Percentiles rank a stretch among this genome's conserved stretches.
Conservation (phyloP, 192 early-diverging fungal species). For the Coemansia sp. region DNA sequence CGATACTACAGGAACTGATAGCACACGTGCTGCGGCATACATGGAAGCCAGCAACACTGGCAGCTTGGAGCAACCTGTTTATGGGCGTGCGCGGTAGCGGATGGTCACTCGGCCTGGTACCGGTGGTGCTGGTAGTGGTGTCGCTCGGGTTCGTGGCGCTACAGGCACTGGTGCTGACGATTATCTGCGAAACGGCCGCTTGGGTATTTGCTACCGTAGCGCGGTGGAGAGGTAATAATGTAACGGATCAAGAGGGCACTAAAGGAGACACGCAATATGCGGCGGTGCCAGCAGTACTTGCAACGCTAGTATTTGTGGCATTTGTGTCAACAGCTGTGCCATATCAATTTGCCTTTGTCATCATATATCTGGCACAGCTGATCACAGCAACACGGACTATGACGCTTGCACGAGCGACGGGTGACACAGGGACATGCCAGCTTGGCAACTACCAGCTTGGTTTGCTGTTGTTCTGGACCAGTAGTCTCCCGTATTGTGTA, state of each 20-base stretch:
- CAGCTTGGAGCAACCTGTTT: conserved; percentile 44
- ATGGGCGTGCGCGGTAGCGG: conserved; percentile 47
- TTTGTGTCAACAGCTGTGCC: conserved; percentile 65
- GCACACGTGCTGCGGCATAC: conserved; percentile 8
- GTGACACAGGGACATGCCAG: conserved; percentile 6
- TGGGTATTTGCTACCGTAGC: conserved; percentile 9
- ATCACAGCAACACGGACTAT: conserved; percentile 40
- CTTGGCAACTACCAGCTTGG: conserved; percentile 68
- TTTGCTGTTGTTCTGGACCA: conserved; percentile 67
- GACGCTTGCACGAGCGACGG: neutral
- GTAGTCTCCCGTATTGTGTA: conserved; percentile 69
- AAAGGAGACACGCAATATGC: neutral
- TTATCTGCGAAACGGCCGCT: conserved; percentile 4
- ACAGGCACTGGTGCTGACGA: conserved; percentile 28
- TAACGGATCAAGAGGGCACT: neutral
- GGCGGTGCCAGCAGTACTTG: conserved; percentile 22
- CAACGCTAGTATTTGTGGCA: conserved; percentile 48
- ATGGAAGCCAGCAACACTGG: conserved; percentile 27
- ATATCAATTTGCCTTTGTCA: conserved; percentile 75
- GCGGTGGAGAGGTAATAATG: neutral
- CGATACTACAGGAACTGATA: conserved; percentile 29
- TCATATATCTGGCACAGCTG: conserved; percentile 61
- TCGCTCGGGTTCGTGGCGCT: conserved; percentile 40
- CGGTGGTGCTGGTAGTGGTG: conserved; percentile 26
- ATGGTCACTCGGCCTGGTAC: conserved; percentile 23